A percentile compares a stretch with the other conserved stretches of the same genome.
These are phyloP conservation scores for Penicillium steckii DNA, from an alignment of 495 filamentous ascomycete genomes.

Conservation along the genomic window DNA sequence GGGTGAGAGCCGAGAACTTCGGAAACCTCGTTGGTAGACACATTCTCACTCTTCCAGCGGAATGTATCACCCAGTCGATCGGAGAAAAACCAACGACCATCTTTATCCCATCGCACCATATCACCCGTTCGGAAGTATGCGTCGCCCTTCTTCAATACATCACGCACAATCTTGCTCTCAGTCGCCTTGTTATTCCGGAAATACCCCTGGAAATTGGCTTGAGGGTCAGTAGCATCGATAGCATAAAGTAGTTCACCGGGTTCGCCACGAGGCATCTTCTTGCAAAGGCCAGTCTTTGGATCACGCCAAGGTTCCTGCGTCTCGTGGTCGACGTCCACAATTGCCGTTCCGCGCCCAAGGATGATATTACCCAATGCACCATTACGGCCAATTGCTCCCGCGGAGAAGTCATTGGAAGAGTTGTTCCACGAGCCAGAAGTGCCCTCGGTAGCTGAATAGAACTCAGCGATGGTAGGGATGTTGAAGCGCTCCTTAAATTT, in stretches of 20 bases:
- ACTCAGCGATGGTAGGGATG: slow-evolving; percentile 78
- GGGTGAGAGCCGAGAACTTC: slow-evolving; percentile 68
- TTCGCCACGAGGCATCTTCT: slow-evolving; percentile 55
- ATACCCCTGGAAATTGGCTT: slow-evolving; percentile 78
- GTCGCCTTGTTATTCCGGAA: slow-evolving; percentile 75
- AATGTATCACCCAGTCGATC: slow-evolving; percentile 95
- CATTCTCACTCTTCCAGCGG: slow-evolving; percentile 94
- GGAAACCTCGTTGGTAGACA: slow-evolving; percentile 75
- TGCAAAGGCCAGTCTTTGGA: slow-evolving; percentile 71
- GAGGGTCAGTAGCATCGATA: slow-evolving; percentile 65
- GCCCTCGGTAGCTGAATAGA: slow-evolving; percentile 89
- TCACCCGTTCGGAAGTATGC: slow-evolving; percentile 88
- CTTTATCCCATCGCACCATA: slow-evolving; percentile 65
- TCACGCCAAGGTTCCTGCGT: slow-evolving; percentile 70
- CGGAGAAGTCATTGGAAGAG: slow-evolving; percentile 68
- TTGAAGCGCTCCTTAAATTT: slow-evolving; percentile 84
- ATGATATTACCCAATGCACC: slow-evolving; percentile 61
- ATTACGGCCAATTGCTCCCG: slow-evolving; percentile 79
- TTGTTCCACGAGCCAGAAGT: slow-evolving; percentile 71
- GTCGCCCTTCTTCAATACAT: slow-evolving; percentile 80
- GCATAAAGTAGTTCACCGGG: slow-evolving; percentile 78
- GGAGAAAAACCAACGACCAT: slow-evolving; percentile 79
- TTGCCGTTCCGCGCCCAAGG: slow-evolving; percentile 45
- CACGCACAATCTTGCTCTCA: slow-evolving; percentile 71
- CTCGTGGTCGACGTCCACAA: slow-evolving; percentile 73